These are phyloP conservation scores for Phytopythium aichiense DNA, from an alignment of 352 stramenopile species.

Conservation along the genomic window DNA sequence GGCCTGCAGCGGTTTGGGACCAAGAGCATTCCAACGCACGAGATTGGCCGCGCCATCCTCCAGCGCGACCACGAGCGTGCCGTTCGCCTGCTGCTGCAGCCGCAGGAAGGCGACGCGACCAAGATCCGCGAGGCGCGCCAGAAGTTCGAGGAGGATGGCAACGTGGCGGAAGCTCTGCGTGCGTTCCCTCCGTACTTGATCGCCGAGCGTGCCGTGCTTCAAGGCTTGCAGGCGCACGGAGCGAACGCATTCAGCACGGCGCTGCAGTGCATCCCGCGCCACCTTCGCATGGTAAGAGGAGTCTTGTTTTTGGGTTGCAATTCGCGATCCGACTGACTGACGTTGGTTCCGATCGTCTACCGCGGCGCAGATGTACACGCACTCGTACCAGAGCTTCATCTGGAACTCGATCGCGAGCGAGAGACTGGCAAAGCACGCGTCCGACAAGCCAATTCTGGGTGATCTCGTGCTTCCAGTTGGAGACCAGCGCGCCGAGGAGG, in stretches of 20 bases:
- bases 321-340: not conserved
- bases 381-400: slow-evolving; percentile 94
- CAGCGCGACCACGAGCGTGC: slow-evolving; percentile 89
- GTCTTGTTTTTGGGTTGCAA: not conserved
- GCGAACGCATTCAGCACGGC: slow-evolving; percentile 51
- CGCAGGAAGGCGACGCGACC: slow-evolving; percentile 69
- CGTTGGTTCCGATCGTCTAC: not conserved
- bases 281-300: slow-evolving; percentile 70
- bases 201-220: slow-evolving; percentile 63
- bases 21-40: slow-evolving; percentile 81
- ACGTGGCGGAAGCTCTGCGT: slow-evolving; percentile 51
- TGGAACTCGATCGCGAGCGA: slow-evolving; percentile 94
- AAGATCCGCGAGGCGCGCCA: slow-evolving; percentile 69
- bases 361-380: slow-evolving; percentile 71
- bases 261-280: slow-evolving; percentile 75
- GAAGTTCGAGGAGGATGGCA: slow-evolving; percentile 55
- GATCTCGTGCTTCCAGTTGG: slow-evolving; percentile 86
- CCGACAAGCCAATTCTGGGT: slow-evolving; percentile 70
- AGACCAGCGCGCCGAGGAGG: slow-evolving; percentile 29
- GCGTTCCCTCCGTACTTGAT: slow-evolving; percentile 80
- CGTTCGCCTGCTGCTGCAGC: slow-evolving; percentile 89
- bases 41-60: slow-evolving; percentile 92
- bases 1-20: slow-evolving; percentile 96
- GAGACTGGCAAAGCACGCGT: slow-evolving; percentile 74
- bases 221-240: slow-evolving; percentile 59